Percentiles rank a stretch among this genome's conserved stretches.
Evolutionary conservation across 2,329 filamentous ascomycete genomes (phyloP).

Genomic region (Periconia sp.): DNA sequence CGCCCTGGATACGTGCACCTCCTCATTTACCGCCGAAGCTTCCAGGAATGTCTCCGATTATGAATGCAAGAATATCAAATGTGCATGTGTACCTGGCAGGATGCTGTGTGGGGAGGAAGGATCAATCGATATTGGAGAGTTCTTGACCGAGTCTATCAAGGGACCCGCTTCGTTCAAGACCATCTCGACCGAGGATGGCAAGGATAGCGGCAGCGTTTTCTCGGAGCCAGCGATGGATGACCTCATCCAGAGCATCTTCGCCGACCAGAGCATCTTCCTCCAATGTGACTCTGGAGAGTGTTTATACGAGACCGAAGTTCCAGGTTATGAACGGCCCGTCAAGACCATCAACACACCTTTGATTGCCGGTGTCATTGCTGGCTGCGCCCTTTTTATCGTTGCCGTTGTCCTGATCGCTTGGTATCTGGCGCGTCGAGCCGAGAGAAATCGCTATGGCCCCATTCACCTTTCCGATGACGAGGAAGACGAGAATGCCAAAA

Average conservation of each 20-base stretch:
- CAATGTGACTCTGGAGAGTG: conserved; percentile 87
- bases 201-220: conserved; percentile 76
- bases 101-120: conserved; percentile 93
- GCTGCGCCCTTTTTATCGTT: conserved; percentile 83
- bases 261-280: conserved; percentile 84
- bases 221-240: conserved; percentile 91
- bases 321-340: conserved; percentile 83
- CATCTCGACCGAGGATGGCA: conserved; percentile 56
- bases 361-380: conserved; percentile 90
- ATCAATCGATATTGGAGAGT: conserved; percentile 89
- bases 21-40: conserved; percentile 67
- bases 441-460: conserved; percentile 63
- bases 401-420: conserved; percentile 79
- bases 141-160: conserved; percentile 77
- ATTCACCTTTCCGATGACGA: conserved; percentile 83
- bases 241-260: conserved; percentile 84
- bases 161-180: conserved; percentile 87
- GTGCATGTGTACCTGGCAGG: conserved; percentile 83
- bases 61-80: conserved; percentile 80
- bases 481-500: conserved; percentile 77
- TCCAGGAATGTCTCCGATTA: conserved; percentile 81
- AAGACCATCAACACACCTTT: conserved; percentile 97
- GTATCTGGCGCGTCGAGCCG: conserved; percentile 79
- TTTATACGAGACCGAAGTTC: conserved; percentile 87
- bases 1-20: conserved; percentile 77